These are phyloP conservation scores for Cystobasidium ongulense DNA, from an alignment of 768 basidiomycete genomes.

Conservation along the genomic window DNA sequence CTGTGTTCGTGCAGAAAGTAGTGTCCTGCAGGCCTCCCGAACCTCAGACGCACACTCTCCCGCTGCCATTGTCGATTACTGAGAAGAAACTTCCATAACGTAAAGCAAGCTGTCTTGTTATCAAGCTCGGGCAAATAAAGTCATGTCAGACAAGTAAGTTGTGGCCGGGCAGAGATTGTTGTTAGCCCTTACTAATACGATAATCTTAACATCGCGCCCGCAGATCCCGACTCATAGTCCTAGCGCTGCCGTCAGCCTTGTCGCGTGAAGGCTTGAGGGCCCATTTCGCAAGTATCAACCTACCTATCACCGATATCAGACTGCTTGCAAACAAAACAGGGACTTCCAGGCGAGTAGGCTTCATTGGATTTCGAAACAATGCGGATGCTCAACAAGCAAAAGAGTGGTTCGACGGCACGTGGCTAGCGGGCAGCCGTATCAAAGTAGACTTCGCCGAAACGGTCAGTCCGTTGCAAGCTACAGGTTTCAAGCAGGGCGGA, in stretches of 20 bases:
- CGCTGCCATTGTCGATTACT: too few species aligned
- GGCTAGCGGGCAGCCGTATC: conserved; percentile 69
- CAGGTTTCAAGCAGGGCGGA: too few species aligned
- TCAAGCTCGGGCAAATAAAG: background rate
- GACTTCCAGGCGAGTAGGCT: conserved; percentile 77
- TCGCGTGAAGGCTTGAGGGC: background rate
- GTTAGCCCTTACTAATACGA: too few species aligned
- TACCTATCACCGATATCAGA: conserved; percentile 68
- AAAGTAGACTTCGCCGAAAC: conserved; percentile 63
- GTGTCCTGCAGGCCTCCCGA: too few species aligned
- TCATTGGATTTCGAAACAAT: conserved; percentile 77
- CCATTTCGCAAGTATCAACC: background rate
- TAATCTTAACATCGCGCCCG: background rate
- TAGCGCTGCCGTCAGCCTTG: conserved; percentile 11
- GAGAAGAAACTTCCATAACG: too few species aligned
- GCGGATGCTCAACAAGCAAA: conserved; percentile 65
- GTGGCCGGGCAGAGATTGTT: too few species aligned
- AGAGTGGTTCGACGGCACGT: conserved; percentile 77
- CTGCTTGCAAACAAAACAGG: conserved; percentile 67
- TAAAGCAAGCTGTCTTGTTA: too few species aligned
- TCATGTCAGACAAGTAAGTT: background rate
- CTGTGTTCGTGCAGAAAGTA: too few species aligned
- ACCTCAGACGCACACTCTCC: too few species aligned
- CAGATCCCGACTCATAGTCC: conserved; percentile 17
- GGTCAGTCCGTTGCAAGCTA: conserved; percentile 57